A percentile compares a stretch with the other conserved stretches of the same genome.
Evolutionary conservation across 768 basidiomycete genomes (phyloP).

Genomic region (Serendipita indica): DNA sequence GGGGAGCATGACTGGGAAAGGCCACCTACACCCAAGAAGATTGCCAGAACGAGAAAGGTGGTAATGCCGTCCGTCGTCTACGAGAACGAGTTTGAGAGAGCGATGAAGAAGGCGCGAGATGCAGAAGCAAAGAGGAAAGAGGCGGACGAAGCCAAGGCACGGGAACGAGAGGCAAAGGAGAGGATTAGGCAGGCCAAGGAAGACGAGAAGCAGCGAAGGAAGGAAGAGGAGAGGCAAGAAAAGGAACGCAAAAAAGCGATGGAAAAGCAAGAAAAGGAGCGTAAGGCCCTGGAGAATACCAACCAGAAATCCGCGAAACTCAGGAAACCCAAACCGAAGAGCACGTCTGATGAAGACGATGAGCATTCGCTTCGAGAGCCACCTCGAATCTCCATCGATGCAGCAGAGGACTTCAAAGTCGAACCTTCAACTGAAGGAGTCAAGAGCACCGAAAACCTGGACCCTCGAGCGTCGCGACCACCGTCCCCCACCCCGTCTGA

Average conservation of each 20-base stretch:
- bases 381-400: too few relatives aligned
- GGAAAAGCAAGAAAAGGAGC: neutral
- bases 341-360: too few relatives aligned
- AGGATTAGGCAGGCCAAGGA: neutral
- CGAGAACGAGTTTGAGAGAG: neutral
- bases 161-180: neutral
- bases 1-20: neutral
- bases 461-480: too few relatives aligned
- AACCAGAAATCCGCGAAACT: neutral
- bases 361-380: too few relatives aligned
- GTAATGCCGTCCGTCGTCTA: neutral
- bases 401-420: too few relatives aligned
- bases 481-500: too few relatives aligned
- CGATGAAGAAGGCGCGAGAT: neutral
- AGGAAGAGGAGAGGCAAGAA: neutral
- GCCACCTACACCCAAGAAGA: neutral
- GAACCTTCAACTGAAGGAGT: too few relatives aligned
- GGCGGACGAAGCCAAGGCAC: neutral
- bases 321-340: too few relatives aligned
- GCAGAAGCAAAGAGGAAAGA: neutral
- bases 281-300: neutral
- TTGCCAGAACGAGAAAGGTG: neutral
- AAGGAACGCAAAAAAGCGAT: neutral
- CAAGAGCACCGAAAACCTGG: too few relatives aligned
- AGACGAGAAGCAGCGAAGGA: neutral